Evolutionary conservation across 2,329 filamentous ascomycete species (phyloP).

Genomic region (Cladophialophora yegresii): DNA sequence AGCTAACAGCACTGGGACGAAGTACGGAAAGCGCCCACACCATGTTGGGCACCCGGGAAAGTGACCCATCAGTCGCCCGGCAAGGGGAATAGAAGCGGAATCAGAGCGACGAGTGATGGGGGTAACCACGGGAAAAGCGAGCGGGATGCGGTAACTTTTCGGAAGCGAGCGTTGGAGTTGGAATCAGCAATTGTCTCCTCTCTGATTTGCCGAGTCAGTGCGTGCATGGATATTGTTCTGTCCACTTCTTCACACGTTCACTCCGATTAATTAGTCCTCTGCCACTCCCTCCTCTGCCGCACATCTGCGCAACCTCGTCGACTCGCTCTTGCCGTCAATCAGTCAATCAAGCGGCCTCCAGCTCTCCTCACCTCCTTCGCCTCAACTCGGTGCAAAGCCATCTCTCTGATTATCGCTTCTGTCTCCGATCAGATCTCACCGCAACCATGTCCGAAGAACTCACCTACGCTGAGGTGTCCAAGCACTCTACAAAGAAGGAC

Average conservation of each 20-base stretch:
- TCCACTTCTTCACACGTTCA: background rate
- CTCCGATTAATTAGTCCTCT: background rate
- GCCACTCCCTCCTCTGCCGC: background rate
- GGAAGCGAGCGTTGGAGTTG: conserved; percentile 10
- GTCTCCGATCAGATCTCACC: background rate
- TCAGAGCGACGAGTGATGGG: background rate
- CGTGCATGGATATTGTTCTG: conserved; percentile 4
- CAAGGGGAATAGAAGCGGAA: conserved; percentile 7
- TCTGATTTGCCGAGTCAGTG: conserved; percentile 26
- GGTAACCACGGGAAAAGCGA: conserved; percentile 1
- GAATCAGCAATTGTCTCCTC: conserved; percentile 5
- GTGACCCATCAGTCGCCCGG: too few relatives aligned
- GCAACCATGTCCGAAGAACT: conserved; percentile 58
- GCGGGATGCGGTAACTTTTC: conserved; percentile 10
- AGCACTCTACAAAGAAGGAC: conserved; percentile 90
- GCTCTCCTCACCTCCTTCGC: background rate
- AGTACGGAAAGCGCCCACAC: conserved; percentile 3
- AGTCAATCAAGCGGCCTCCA: background rate
- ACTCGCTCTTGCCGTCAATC: background rate
- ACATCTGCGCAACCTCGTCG: conserved; percentile 1
- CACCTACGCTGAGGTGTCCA: conserved; percentile 78
- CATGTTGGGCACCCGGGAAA: background rate
- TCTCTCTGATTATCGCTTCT: conserved; percentile 2
- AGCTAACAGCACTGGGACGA: background rate
- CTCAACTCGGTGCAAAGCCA: background rate